A percentile compares a stretch with the other conserved stretches of the same genome.
Conservation (phyloP, 441 rosid genomes). For the Eutrema salsugineum region DNA sequence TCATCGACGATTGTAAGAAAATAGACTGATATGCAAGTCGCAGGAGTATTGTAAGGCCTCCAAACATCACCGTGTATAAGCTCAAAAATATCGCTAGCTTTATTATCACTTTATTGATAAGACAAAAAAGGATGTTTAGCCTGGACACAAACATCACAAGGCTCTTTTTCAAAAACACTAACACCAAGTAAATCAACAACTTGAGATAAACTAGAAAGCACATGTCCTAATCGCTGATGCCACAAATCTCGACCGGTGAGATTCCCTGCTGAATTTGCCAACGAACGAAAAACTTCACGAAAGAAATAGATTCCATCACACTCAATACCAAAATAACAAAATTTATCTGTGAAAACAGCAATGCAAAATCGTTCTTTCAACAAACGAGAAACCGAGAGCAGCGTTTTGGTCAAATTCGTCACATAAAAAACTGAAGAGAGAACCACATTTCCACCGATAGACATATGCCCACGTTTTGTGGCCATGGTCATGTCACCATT, state of each 20-base stretch:
- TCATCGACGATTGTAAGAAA: too few relatives aligned
- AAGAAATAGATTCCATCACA: background rate
- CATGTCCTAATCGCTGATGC: background rate
- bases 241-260: background rate
- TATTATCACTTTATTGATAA: too few relatives aligned
- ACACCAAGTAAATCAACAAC: too few relatives aligned
- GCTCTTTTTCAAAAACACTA: too few relatives aligned
- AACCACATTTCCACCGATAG: background rate
- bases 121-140: too few relatives aligned
- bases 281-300: background rate
- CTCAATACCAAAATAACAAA: background rate
- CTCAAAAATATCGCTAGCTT: too few relatives aligned
- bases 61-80: too few relatives aligned
- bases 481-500: background rate
- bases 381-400: background rate
- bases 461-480: background rate
- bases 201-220: too few relatives aligned
- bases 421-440: too few relatives aligned
- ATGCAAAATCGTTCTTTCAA: background rate
- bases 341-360: background rate
- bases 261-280: background rate
- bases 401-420: background rate
- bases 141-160: too few relatives aligned
- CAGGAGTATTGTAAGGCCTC: too few relatives aligned
- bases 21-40: too few relatives aligned